Evolutionary conservation across 176 grass and related monocot genomes (phyloP).

Genomic region (Bromus sterilis): DNA sequence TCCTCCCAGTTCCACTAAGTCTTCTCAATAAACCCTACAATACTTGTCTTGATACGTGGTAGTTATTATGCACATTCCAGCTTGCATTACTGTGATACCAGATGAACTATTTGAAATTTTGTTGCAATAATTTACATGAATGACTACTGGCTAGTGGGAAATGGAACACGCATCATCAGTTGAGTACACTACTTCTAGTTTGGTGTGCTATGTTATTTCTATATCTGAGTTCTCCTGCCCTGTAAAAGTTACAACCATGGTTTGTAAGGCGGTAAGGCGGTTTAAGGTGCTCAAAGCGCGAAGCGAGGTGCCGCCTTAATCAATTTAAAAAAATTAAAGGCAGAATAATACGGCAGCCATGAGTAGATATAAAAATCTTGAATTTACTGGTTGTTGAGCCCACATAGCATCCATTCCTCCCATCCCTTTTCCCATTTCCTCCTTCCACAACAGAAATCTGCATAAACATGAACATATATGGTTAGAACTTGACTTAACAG

Average conservation of each 20-base stretch:
- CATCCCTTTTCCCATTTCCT: too few species aligned
- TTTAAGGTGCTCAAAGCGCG: too few species aligned
- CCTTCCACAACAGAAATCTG: too few species aligned
- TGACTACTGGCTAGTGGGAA: background rate
- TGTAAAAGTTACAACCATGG: background rate
- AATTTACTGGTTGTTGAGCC: too few species aligned
- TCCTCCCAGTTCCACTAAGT: constrained; percentile 21
- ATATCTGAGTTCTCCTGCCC: background rate
- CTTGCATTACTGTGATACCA: background rate
- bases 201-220: background rate
- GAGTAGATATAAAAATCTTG: too few species aligned
- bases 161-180: background rate
- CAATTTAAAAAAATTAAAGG: too few species aligned
- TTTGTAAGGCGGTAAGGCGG: too few species aligned
- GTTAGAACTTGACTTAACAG: background rate
- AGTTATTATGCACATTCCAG: background rate
- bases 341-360: too few species aligned
- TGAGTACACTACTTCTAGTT: background rate
- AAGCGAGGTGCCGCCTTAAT: too few species aligned
- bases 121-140: background rate
- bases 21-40: background rate
- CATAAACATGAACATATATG: background rate
- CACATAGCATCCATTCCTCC: too few species aligned
- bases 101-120: background rate
- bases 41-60: background rate